phyloP scores from a whole-genome alignment of 192 early-diverging fungal species.

The Coemansia sp. region DNA sequence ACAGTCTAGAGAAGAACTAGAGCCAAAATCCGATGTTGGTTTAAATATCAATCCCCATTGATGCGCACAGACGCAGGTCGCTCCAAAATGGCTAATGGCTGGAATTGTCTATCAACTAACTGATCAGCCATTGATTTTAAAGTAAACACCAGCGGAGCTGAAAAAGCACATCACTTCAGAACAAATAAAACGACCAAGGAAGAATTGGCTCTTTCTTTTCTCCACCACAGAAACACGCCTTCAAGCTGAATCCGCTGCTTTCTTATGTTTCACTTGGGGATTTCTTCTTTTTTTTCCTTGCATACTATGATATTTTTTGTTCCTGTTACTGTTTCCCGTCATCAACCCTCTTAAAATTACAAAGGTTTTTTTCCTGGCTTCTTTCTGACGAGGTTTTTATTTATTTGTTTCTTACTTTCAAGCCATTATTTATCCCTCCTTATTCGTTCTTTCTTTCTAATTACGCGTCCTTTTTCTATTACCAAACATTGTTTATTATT shows the following conservation, averaged over 20 bases:
- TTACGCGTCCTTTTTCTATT: constrained; percentile 6
- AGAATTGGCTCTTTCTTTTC: too few species aligned
- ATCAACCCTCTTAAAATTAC: not conserved
- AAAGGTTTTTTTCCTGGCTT: not conserved
- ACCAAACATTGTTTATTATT: not conserved
- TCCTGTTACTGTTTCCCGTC: not conserved
- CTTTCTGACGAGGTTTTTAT: not conserved
- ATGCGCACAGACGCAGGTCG: not conserved
- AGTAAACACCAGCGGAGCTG: not conserved
- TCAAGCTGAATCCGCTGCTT: not conserved
- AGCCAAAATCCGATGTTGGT: too few species aligned
- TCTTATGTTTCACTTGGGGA: not conserved
- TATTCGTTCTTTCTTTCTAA: not conserved
- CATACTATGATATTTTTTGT: not conserved
- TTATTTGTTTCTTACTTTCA: not conserved
- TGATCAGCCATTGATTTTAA: not conserved
- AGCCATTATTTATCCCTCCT: too few species aligned
- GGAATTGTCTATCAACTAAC: not conserved
- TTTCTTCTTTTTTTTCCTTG: not conserved
- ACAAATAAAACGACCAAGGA: too few species aligned
- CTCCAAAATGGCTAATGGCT: not conserved
- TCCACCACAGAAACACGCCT: too few species aligned
- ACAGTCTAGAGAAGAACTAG: too few species aligned
- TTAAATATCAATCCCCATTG: not conserved
- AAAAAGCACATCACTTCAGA: not conserved